These are phyloP conservation scores for Cyberlindnera mycetangii DNA, from an alignment of 805 yeast genomes.

Conservation along the genomic window DNA sequence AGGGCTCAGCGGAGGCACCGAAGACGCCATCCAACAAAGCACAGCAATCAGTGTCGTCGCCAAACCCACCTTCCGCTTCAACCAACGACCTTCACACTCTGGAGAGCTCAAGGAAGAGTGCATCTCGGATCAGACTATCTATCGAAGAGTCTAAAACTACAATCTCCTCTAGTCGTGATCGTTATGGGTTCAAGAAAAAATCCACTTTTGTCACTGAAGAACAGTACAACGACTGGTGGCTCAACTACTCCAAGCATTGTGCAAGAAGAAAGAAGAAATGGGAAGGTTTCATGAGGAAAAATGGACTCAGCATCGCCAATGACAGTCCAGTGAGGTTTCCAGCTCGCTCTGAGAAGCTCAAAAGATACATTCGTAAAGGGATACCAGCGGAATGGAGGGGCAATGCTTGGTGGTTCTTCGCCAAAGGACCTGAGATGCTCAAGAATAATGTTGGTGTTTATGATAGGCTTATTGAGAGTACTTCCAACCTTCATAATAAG, in stretches of 20 bases:
- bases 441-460: constrained; percentile 73
- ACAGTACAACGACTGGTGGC: constrained; percentile 76
- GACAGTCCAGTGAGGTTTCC: constrained; percentile 69
- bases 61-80: not conserved
- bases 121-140: constrained; percentile 14
- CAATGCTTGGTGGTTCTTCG: constrained; percentile 93
- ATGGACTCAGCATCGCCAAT: constrained; percentile 52
- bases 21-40: not conserved
- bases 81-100: constrained; percentile 8
- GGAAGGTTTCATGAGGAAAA: constrained; percentile 60
- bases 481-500: constrained; percentile 51
- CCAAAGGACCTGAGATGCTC: constrained; percentile 75
- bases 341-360: constrained; percentile 71
- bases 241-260: constrained; percentile 59
- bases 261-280: constrained; percentile 72
- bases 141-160: constrained; percentile 14
- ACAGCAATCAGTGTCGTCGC: not conserved
- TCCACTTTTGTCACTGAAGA: constrained; percentile 48
- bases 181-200: constrained; percentile 84
- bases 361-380: constrained; percentile 83
- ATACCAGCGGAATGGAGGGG: constrained; percentile 98
- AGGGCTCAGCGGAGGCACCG: not conserved
- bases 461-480: constrained; percentile 59
- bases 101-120: constrained; percentile 15
- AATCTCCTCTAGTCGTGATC: constrained; percentile 41